Evolutionary conservation across 352 stramenopile species (phyloP).

Genomic region (Phytophthora cajani): DNA sequence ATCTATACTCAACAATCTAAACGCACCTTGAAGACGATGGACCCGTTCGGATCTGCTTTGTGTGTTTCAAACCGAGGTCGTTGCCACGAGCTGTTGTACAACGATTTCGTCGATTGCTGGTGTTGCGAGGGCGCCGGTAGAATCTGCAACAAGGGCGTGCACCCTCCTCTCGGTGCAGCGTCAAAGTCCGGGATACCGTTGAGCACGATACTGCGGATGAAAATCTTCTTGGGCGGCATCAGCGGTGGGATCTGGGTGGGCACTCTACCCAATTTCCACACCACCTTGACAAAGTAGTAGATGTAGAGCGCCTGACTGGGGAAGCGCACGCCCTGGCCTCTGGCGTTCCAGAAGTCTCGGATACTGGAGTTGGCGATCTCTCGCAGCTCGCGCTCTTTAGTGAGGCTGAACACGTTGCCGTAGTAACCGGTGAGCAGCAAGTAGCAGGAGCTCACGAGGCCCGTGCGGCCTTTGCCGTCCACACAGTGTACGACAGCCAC

Average conservation of each 20-base stretch:
- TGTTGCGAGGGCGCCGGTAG: conserved; percentile 69
- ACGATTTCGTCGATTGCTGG: conserved; percentile 47
- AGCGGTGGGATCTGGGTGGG: conserved; percentile 66
- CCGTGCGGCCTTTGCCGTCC: conserved; percentile 81
- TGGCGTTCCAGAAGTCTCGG: conserved; percentile 52
- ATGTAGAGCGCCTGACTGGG: conserved; percentile 87
- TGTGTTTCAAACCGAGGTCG: conserved; percentile 70
- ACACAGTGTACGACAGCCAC: conserved; percentile 84
- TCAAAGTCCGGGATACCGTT: conserved; percentile 85
- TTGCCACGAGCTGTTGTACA: conserved; percentile 83
- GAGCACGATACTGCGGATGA: conserved; percentile 64
- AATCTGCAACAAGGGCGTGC: conserved; percentile 72
- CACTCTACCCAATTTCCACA: conserved; percentile 53
- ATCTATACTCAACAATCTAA: background rate
- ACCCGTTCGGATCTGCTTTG: conserved; percentile 51
- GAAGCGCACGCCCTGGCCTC: conserved; percentile 81
- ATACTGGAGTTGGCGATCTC: conserved; percentile 76
- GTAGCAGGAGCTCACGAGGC: conserved; percentile 77
- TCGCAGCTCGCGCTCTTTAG: conserved; percentile 66
- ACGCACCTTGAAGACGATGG: conserved; percentile 63
- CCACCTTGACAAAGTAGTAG: conserved; percentile 87
- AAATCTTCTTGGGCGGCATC: conserved; percentile 63
- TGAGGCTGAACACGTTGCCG: conserved; percentile 66
- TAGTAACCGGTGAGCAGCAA: conserved; percentile 80
- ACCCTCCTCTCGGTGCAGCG: conserved; percentile 56